These are phyloP conservation scores for Penicillium sp. DNA, from an alignment of 2,329 filamentous ascomycete genomes.

Conservation along the genomic window DNA sequence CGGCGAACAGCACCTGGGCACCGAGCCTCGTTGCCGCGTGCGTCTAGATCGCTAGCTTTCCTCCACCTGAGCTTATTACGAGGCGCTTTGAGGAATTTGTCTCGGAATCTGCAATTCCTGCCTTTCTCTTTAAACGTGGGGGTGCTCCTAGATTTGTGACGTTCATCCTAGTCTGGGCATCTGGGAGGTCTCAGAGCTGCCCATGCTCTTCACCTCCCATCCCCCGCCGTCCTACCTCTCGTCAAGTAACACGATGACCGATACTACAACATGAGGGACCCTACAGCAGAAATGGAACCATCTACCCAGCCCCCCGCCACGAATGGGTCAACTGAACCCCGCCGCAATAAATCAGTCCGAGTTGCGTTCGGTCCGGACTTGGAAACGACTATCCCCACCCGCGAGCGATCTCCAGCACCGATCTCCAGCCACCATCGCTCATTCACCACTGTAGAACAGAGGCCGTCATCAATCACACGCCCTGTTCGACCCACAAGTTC, in stretches of 20 bases:
- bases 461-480: slow-evolving; percentile 20
- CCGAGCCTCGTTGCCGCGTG: slow-evolving; percentile 16
- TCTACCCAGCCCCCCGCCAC: slow-evolving; percentile 26
- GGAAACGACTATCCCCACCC: slow-evolving; percentile 38
- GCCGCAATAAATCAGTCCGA: slow-evolving; percentile 37
- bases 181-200: slow-evolving; percentile 7
- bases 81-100: background rate
- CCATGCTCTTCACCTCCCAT: slow-evolving; percentile 10
- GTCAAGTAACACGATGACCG: slow-evolving; percentile 32
- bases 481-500: slow-evolving; percentile 33
- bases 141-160: background rate
- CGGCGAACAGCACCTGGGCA: slow-evolving; percentile 12
- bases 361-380: slow-evolving; percentile 42
- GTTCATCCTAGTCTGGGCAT: slow-evolving; percentile 4
- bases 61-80: background rate
- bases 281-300: slow-evolving; percentile 37
- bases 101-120: background rate
- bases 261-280: slow-evolving; percentile 38
- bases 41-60: slow-evolving; percentile 1
- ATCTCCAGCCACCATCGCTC: slow-evolving; percentile 34
- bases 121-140: background rate
- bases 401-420: slow-evolving; percentile 34
- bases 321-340: slow-evolving; percentile 33
- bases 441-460: slow-evolving; percentile 35
- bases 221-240: slow-evolving; percentile 10